Evolutionary conservation across 2,329 filamentous ascomycete species (phyloP), one percentile per base, ranked within the genome.

Genomic region (Alternaria viburni): DNA sequence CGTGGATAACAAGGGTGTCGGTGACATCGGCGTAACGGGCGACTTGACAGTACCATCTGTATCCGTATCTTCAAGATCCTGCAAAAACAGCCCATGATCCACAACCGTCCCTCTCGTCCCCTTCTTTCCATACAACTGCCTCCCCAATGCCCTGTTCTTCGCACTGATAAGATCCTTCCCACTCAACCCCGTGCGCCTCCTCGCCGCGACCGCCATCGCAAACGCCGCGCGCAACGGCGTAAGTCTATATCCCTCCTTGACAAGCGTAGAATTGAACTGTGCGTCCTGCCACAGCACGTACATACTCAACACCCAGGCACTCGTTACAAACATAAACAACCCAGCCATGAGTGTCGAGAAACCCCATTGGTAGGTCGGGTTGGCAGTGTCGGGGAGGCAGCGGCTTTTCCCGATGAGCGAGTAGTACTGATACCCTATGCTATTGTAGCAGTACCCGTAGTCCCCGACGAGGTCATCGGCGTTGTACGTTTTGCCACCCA

Each of bases 271-370:
- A 17, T 59, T 66, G 30, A 74, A 66, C 49, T 75, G 74, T 11
- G 79, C 71, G 28, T 81, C 73, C 23, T 77, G 67, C 77, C 78
- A 81, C 10, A 80, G 46, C 4, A 69, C 59, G 45, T 79, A 81
- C 74, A 81, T 79, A 47, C 66, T 70, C 1, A 75, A 7, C 5
- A 62, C 62, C 79, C 78, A 81, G 10, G 64, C 61, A 3, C 74
- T 59, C n/a, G 79, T 73, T 1, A 74, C 26, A 46, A 81, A 69
- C 19, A 79, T 59, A 21, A 79, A 74, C 5, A 76, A 41, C 4
- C 69, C 74, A 3, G 75, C 69, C 8, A 80, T 65, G 65, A 79
- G 71, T 32, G 77, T 76, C 0, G 75, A 76, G 64, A 81, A 81
- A 9, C 79, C 79, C 79, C 78, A 81, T 59, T 76, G 49, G 45